Percentiles rank a stretch among this genome's conserved stretches.
Conservation (phyloP, 805 yeast genomes). For the Kluyveromyces wickerhamii region DNA sequence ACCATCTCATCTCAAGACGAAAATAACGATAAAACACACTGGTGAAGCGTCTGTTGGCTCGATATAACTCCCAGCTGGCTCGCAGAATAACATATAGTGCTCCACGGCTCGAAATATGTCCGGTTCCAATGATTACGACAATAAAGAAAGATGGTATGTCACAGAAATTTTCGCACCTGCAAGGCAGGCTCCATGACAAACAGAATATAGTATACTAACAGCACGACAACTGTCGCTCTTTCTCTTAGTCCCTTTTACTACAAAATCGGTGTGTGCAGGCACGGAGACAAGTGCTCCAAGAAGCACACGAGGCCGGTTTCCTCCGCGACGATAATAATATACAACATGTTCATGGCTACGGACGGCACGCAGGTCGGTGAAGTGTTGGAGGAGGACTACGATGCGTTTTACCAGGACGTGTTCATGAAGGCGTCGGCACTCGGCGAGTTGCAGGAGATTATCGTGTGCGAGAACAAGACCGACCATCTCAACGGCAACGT, state of each 20-base stretch:
- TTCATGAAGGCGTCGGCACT: conserved; percentile 49
- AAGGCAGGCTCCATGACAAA: not conserved
- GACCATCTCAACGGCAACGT: conserved; percentile 84
- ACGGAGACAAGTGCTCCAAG: conserved; percentile 81
- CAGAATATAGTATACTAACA: conserved; percentile 7
- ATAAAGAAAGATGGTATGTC: conserved; percentile 16
- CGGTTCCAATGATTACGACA: conserved; percentile 7
- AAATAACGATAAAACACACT: too few species aligned
- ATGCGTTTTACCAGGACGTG: conserved; percentile 62
- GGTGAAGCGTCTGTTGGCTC: too few species aligned
- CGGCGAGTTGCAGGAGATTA: conserved; percentile 50
- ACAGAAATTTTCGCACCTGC: not conserved
- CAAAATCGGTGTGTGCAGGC: conserved; percentile 89
- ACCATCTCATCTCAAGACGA: too few species aligned
- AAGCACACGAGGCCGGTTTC: conserved; percentile 57
- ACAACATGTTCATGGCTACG: conserved; percentile 20
- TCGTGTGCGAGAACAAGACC: conserved; percentile 76
- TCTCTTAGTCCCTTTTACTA: conserved; percentile 64
- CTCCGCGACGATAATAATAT: conserved; percentile 56
- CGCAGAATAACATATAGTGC: too few species aligned
- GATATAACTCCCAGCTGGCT: too few species aligned
- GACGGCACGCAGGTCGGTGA: conserved; percentile 30
- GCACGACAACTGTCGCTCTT: conserved; percentile 5
- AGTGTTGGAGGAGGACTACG: conserved; percentile 34
- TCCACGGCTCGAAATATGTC: conserved; percentile 9